Percentiles rank a stretch among this genome's conserved stretches.
Evolutionary conservation across 129 eudicot genomes (phyloP).

Genomic region (sunflower (Helianthus annuus)): DNA sequence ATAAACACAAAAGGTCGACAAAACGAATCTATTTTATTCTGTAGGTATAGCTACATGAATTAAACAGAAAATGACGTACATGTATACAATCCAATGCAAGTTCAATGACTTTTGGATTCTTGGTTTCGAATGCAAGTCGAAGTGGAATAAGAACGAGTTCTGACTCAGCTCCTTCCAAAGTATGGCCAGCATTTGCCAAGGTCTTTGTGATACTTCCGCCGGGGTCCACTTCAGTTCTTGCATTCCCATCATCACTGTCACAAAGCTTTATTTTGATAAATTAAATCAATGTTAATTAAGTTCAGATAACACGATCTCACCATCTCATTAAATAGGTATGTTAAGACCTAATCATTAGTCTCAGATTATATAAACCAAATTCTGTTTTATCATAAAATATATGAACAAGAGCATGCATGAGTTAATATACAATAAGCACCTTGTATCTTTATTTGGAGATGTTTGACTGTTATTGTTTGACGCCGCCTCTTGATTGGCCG

Average conservation of each 20-base stretch:
- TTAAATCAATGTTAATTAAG: slow-evolving; percentile 28
- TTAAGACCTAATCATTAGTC: slow-evolving; percentile 1
- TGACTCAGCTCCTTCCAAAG: slow-evolving; percentile 65
- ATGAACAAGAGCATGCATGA: slow-evolving; percentile 13
- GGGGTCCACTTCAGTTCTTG: slow-evolving; percentile 36
- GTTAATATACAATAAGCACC: slow-evolving; percentile 41
- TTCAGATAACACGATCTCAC: slow-evolving; percentile 15
- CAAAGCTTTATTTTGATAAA: slow-evolving; percentile 33
- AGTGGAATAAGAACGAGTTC: slow-evolving; percentile 87
- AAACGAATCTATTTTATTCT: neutral
- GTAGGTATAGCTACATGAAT: slow-evolving; percentile 12
- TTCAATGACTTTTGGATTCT: slow-evolving; percentile 71
- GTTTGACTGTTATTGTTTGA: slow-evolving; percentile 38
- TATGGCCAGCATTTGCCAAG: slow-evolving; percentile 74
- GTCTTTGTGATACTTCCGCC: slow-evolving; percentile 50
- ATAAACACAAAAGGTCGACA: neutral
- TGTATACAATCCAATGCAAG: slow-evolving; percentile 97
- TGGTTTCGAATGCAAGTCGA: slow-evolving; percentile 90
- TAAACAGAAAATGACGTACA: slow-evolving; percentile 50
- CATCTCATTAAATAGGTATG: slow-evolving; percentile 23
- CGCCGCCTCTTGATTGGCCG: slow-evolving; percentile 39
- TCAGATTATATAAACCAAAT: neutral
- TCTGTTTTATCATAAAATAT: neutral
- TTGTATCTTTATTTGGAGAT: slow-evolving; percentile 37
- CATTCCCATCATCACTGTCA: slow-evolving; percentile 55